Conservation (phyloP, 192 early-diverging fungal genomes). For the Backusella morwellensis region DNA sequence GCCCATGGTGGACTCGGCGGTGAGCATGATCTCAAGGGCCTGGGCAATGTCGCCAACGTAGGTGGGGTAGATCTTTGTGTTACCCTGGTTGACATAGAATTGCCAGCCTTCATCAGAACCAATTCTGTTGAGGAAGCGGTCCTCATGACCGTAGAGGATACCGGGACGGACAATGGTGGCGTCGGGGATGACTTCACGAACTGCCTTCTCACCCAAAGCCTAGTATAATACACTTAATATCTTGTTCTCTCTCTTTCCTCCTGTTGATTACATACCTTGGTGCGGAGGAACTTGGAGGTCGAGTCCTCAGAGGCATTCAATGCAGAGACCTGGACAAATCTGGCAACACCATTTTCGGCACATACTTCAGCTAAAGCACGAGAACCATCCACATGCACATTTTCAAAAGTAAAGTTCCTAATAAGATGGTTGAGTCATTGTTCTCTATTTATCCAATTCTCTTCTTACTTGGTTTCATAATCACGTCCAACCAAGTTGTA, state of each 20-base stretch:
- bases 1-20: slow-evolving; percentile 71
- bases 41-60: slow-evolving; percentile 83
- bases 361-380: slow-evolving; percentile 76
- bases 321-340: slow-evolving; percentile 88
- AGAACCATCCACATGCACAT: slow-evolving; percentile 85
- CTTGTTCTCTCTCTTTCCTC: neutral
- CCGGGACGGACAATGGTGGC: slow-evolving; percentile 93
- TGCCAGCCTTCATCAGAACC: slow-evolving; percentile 60
- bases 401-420: slow-evolving; percentile 87
- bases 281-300: slow-evolving; percentile 71
- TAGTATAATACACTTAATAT: slow-evolving; percentile 26
- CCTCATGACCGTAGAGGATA: slow-evolving; percentile 89
- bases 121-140: slow-evolving; percentile 89
- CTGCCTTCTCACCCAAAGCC: slow-evolving; percentile 89
- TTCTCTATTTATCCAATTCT: neutral
- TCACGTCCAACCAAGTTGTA: slow-evolving; percentile 93
- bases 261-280: slow-evolving; percentile 62
- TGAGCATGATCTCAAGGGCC: slow-evolving; percentile 73
- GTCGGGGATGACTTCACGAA: slow-evolving; percentile 85
- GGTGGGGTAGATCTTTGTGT: slow-evolving; percentile 68
- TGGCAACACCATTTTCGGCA: slow-evolving; percentile 77
- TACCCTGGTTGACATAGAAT: slow-evolving; percentile 65
- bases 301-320: slow-evolving; percentile 79
- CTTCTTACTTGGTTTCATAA: slow-evolving; percentile 80
- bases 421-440: neutral